A percentile compares a stretch with the other conserved stretches of the same genome.
phyloP scores from a whole-genome alignment of 192 early-diverging fungal species.

The Coemansia sp. region DNA sequence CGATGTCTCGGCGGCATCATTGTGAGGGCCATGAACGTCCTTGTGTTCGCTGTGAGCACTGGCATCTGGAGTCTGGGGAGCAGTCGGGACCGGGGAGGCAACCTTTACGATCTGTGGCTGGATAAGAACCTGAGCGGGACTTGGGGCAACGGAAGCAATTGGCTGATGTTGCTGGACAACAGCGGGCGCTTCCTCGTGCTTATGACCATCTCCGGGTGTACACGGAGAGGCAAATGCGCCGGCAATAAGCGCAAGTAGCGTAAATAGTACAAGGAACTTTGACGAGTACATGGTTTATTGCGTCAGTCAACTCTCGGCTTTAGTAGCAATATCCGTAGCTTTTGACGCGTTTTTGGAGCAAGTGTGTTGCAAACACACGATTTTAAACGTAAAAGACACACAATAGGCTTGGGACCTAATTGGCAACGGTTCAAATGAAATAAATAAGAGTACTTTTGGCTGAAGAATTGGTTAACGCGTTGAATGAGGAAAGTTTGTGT shows the following conservation, averaged over 20 bases:
- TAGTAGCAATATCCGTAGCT: not conserved
- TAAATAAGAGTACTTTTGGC: not conserved
- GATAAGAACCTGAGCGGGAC: not conserved
- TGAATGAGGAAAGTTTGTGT: not conserved
- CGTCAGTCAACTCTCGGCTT: not conserved
- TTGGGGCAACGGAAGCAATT: constrained; percentile 6
- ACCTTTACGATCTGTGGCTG: constrained; percentile 5
- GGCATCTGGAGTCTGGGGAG: not conserved
- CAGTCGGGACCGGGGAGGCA: not conserved
- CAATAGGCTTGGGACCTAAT: not conserved
- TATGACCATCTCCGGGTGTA: constrained; percentile 6
- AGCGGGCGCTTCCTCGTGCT: not conserved
- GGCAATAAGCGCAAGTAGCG: constrained; percentile 8
- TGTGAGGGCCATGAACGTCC: not conserved
- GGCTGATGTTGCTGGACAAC: constrained; percentile 1
- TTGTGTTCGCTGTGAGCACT: constrained; percentile 1
- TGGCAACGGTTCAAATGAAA: not conserved
- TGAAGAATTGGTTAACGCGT: not conserved
- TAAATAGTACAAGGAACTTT: constrained; percentile 9
- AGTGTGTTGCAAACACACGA: constrained; percentile 3
- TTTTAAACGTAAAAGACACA: not conserved
- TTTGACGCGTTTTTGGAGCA: not conserved
- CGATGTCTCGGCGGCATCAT: not conserved
- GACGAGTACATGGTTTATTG: constrained; percentile 3
- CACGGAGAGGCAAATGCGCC: constrained; percentile 8